Evolutionary conservation across 228 moss, liverwort and hornwort species (phyloP), one percentile per base, ranked within the genome.

Genomic region (Sphagnum magellanicum): DNA sequence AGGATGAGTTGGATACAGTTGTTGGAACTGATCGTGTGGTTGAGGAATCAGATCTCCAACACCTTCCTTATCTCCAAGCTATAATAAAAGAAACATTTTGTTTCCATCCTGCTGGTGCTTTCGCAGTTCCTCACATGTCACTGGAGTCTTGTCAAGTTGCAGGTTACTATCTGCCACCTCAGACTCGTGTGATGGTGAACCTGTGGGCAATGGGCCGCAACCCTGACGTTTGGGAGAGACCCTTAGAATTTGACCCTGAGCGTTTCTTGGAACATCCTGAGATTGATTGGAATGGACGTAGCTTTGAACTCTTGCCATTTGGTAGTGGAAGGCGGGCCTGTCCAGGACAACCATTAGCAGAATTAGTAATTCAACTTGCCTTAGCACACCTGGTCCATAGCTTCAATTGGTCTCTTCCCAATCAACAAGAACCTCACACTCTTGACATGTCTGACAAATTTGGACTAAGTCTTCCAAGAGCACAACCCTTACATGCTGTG

Each of bases 131-230:
- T 2, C 55, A 81, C 0, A 79, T 79, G 51, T 66, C 79, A 4
- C 68, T 79, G 73, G 58, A 63, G 50, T 79, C 79, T 46, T 73
- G 79, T 16, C 77, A 73, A 0, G 63, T 86, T 0, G 46, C 63
- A 7, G 82, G 82, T 5, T 79, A 63, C 73, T 60, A 60, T 48
- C 10, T 86, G 10, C 79, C 82, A 0, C 73, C 71, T 8, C 75
- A 82, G 57, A 82, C 79, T 4, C 86, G 79, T 49, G 69, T 86
- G 49, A 58, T 86, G 50, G 53, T 86, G 61, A 82, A 82, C 58
- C 32, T 79, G 53, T 79, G 49, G 51, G 72, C 73, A 4, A 50
- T 77, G 8, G 77, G 77, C 57, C 61, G 69, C 4, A 59, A 15
- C 10, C 49, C 50, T 6, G 49, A 53, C 17, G 53, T 48, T 5